A percentile compares a stretch with the other conserved stretches of the same genome.
phyloP scores from a whole-genome alignment of 2,329 filamentous ascomycete species.

The Chaetomiaceae sp. region DNA sequence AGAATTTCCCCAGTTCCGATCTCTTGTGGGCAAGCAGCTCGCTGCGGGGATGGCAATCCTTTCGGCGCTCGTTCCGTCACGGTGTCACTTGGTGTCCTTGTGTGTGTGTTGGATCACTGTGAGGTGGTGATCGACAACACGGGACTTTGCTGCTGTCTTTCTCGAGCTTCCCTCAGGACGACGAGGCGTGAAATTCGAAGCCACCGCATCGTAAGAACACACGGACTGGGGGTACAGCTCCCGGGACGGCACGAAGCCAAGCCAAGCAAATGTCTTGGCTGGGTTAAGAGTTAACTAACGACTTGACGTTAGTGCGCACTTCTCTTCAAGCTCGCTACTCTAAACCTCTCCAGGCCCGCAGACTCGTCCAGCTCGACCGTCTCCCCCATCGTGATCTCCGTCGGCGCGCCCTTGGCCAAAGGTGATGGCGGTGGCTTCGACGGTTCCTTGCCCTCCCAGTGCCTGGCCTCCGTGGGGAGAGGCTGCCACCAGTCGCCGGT shows the following conservation, averaged over 20 bases:
- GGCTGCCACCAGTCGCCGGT: constrained; percentile 65
- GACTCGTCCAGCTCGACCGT: constrained; percentile 40
- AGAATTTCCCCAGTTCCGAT: background rate
- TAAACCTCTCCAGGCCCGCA: constrained; percentile 37
- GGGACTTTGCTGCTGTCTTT: no score
- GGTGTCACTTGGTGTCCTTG: no score
- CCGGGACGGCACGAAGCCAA: constrained; percentile 4
- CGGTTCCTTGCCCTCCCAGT: constrained; percentile 26
- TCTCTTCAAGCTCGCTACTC: constrained; percentile 30
- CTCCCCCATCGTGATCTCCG: constrained; percentile 38
- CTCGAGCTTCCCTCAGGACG: no score
- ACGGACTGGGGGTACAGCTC: constrained; percentile 2
- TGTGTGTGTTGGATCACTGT: no score
- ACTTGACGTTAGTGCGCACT: no score
- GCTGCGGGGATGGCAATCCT: no score
- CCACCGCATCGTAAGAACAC: background rate
- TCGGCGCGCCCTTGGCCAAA: constrained; percentile 8
- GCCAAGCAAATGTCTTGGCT: background rate
- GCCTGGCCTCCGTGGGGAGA: constrained; percentile 55
- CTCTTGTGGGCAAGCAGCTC: background rate
- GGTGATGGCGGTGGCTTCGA: constrained; percentile 20
- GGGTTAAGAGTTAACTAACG: no score
- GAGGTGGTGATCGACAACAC: no score
- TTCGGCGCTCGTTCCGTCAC: no score
- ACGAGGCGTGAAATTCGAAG: no score